phyloP scores from a whole-genome alignment of 441 rosid genomes.

The Aleurites moluccanus region DNA sequence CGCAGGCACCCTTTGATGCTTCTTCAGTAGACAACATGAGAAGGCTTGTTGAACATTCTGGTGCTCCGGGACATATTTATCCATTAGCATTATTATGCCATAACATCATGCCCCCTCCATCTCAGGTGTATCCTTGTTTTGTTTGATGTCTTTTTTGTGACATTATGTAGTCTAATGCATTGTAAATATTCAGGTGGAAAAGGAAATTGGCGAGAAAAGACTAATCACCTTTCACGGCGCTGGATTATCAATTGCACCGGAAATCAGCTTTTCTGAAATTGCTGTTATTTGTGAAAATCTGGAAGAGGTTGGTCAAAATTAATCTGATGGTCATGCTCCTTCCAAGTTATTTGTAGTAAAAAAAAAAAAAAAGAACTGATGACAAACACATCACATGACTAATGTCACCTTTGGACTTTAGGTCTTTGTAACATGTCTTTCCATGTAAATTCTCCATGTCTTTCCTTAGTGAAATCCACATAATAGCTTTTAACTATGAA shows the following conservation, averaged over 20 bases:
- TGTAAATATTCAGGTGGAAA: conserved; percentile 66
- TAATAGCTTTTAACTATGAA: not conserved
- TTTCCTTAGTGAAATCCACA: not conserved
- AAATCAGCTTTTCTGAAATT: conserved; percentile 54
- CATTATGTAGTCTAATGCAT: conserved; percentile 15
- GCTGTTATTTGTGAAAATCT: conserved; percentile 51
- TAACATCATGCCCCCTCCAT: conserved; percentile 97
- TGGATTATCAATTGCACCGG: conserved; percentile 73
- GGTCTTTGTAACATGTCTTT: not conserved
- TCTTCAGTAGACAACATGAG: conserved; percentile 95
- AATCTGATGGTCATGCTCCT: conserved; percentile 2
- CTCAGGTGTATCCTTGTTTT: conserved; percentile 39
- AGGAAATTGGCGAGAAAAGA: conserved; percentile 93
- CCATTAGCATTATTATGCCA: conserved; percentile 83
- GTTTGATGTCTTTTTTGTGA: conserved; percentile 7
- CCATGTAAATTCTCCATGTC: not conserved
- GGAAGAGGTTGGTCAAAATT: conserved; percentile 61
- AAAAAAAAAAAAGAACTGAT: not conserved
- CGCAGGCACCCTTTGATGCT: conserved; percentile 91
- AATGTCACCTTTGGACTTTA: not conserved
- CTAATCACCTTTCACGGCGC: conserved; percentile 62
- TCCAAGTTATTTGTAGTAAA: not conserved
- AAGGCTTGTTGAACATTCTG: conserved; percentile 85
- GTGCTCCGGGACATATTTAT: conserved; percentile 75
- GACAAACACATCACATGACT: not conserved